Evolutionary conservation across 2,329 filamentous ascomycete species (phyloP), one percentile per base, ranked within the genome.

Genomic region (Didymosphaeria variabile): DNA sequence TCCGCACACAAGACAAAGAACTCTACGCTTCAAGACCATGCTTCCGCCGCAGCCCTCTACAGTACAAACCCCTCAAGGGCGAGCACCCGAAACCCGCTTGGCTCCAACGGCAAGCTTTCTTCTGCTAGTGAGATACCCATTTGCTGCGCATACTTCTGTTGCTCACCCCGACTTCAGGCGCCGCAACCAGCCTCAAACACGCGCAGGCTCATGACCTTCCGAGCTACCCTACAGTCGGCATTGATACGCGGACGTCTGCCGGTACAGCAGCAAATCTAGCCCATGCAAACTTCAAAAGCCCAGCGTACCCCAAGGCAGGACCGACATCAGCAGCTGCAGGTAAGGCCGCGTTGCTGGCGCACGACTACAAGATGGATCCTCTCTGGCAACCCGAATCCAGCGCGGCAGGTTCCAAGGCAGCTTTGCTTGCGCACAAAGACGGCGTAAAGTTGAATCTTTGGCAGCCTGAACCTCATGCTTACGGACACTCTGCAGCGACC

Each of bases 181-280:
- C 86, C 56, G 86, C 86, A 21, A 79, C 85, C 53, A 87, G 85
- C 56, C 81, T 93, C 61, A 90, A 88, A 76, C 91, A 93, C 82
- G 91, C 91, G 61, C 85, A 87, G 70, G 87, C 91, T 46, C 84
- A 88, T 72, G 88, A 91, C 68, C 85, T 95, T 23, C 92, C 92
- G 40, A 91, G 90, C 71, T 94, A 85, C 70, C 91, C 92, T 13
- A 88, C 90, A 10, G 76, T 84, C 59, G 90, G 91, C 40, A 83
- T 92, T 55, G 75, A 82, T 59, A 79, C 82, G 50, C 80, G 78
- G 45, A 79, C 83, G 55, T 92, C 91, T 59, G 92, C 91, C 62
- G 87, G 90, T 66, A 88, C 91, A 58, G 93, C 92, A 57, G 91
- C 91, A 44, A 87, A 85, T 55, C 81, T 94, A 49, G 92, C 92